These are phyloP conservation scores for Fusarium robinianum DNA, from an alignment of 2,329 filamentous ascomycete species.

Conservation along the genomic window DNA sequence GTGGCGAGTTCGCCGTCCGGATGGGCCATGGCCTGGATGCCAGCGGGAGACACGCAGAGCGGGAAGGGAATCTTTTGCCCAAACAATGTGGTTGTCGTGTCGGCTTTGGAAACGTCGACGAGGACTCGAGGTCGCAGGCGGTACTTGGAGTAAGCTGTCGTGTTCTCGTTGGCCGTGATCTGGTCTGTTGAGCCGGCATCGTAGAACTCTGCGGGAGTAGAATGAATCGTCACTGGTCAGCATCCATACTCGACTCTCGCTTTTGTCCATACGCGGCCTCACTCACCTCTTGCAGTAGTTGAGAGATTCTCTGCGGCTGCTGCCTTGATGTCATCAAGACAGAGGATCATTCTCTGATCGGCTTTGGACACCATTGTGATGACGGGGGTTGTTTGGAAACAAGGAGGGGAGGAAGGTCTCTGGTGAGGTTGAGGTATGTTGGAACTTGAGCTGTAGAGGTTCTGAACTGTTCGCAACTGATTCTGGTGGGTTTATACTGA, in stretches of 20 bases:
- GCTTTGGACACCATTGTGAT: conserved; percentile 30
- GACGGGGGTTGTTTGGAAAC: too few relatives aligned
- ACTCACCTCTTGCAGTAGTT: not conserved
- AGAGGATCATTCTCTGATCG: not conserved
- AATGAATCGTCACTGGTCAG: too few relatives aligned
- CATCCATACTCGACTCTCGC: too few relatives aligned
- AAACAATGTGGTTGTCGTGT: not conserved
- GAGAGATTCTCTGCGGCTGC: not conserved
- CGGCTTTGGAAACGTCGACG: conserved; percentile 6
- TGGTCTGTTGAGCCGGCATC: conserved; percentile 5
- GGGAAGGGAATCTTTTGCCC: conserved; percentile 47
- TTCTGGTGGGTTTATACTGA: too few relatives aligned
- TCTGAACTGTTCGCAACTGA: too few relatives aligned
- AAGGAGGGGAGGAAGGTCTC: too few relatives aligned
- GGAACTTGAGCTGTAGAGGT: too few relatives aligned
- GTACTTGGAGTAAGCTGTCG: conserved; percentile 2
- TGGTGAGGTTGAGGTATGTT: too few relatives aligned
- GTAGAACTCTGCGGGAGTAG: conserved; percentile 6
- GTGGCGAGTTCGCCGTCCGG: conserved; percentile 55
- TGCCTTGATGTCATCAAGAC: not conserved
- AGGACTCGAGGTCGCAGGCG: conserved; percentile 8
- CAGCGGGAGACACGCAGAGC: conserved; percentile 56
- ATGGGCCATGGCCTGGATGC: conserved; percentile 57
- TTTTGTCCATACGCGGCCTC: too few relatives aligned
- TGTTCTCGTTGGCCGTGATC: conserved; percentile 4